Conservation (phyloP, 139 green algal genomes). For the Micractinium conductrix region DNA sequence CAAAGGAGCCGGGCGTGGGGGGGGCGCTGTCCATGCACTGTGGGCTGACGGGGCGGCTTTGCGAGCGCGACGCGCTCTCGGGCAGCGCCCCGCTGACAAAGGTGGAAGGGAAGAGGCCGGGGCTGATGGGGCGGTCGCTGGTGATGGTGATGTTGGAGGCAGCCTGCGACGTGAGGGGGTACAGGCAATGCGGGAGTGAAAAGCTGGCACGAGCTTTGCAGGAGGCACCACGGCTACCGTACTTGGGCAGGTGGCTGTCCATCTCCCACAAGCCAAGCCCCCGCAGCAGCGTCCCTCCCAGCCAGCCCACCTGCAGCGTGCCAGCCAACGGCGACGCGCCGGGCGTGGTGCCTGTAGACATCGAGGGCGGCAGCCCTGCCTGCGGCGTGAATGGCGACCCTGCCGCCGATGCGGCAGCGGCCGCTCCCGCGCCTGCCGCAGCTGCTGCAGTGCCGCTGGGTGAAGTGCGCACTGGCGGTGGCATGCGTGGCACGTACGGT, state of each 20-base stretch:
- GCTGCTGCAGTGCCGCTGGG: not conserved
- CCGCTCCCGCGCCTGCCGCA: too few species aligned
- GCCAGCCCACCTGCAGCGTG: not conserved
- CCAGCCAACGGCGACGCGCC: not conserved
- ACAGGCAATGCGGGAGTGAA: not conserved
- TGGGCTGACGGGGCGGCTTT: conserved; percentile 34
- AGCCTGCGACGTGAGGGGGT: conserved; percentile 8
- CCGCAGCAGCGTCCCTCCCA: not conserved
- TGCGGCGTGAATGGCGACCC: not conserved
- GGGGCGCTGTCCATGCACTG: conserved; percentile 30
- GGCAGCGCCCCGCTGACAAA: not conserved
- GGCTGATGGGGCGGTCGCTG: conserved; percentile 35
- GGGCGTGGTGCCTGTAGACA: not conserved
- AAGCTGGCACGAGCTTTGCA: too few species aligned
- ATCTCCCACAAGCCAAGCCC: not conserved
- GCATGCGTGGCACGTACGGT: not conserved
- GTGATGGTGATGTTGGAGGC: conserved; percentile 33
- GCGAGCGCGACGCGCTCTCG: not conserved
- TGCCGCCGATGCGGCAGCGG: not conserved
- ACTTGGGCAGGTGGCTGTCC: not conserved
- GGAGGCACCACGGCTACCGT: too few species aligned
- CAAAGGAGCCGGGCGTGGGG: conserved; percentile 29
- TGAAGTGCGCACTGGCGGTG: conserved; percentile 3
- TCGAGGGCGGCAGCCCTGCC: not conserved
- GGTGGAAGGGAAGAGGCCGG: conserved; percentile 18